Percentiles rank a stretch among this genome's conserved stretches.
Conservation (phyloP, 2,329 filamentous ascomycete genomes). For the Aureobasidium pullulans region DNA sequence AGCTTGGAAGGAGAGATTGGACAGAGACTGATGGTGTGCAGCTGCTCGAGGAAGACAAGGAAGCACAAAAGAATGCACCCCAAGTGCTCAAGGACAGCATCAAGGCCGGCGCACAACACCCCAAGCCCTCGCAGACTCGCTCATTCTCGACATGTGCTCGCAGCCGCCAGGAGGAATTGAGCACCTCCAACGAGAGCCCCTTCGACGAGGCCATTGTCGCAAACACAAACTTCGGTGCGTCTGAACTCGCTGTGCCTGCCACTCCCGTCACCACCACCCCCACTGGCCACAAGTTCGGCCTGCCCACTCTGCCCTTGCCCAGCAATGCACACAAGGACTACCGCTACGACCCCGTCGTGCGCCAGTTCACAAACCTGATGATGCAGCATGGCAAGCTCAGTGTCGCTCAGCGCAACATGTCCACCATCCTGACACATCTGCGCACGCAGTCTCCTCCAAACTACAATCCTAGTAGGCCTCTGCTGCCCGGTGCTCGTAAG, state of each 20-base stretch:
- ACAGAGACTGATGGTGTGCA: slow-evolving; percentile 25
- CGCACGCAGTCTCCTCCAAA: slow-evolving; percentile 76
- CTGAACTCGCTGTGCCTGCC: background rate
- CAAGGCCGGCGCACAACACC: slow-evolving; percentile 31
- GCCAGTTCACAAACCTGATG: slow-evolving; percentile 81
- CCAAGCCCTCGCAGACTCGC: slow-evolving; percentile 35
- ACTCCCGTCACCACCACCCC: background rate
- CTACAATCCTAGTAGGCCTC: slow-evolving; percentile 60
- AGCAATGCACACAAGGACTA: slow-evolving; percentile 60
- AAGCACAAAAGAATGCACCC: slow-evolving; percentile 55
- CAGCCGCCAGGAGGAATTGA: slow-evolving; percentile 26
- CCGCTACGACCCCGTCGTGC: slow-evolving; percentile 76
- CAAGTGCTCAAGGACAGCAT: slow-evolving; percentile 58
- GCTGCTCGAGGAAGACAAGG: slow-evolving; percentile 57
- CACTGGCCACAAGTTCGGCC: slow-evolving; percentile 63
- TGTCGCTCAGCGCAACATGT: slow-evolving; percentile 87
- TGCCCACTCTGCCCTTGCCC: slow-evolving; percentile 61
- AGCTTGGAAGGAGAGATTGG: background rate
- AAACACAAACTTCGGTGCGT: background rate
- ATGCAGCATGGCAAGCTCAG: slow-evolving; percentile 90
- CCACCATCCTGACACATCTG: slow-evolving; percentile 70
- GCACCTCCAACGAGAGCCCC: background rate
- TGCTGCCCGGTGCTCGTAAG: slow-evolving; percentile 58
- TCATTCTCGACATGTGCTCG: slow-evolving; percentile 52
- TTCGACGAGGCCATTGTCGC: slow-evolving; percentile 7